These are phyloP conservation scores for Urtica urens DNA, from an alignment of 306 rosid genomes.

Conservation along the genomic window DNA sequence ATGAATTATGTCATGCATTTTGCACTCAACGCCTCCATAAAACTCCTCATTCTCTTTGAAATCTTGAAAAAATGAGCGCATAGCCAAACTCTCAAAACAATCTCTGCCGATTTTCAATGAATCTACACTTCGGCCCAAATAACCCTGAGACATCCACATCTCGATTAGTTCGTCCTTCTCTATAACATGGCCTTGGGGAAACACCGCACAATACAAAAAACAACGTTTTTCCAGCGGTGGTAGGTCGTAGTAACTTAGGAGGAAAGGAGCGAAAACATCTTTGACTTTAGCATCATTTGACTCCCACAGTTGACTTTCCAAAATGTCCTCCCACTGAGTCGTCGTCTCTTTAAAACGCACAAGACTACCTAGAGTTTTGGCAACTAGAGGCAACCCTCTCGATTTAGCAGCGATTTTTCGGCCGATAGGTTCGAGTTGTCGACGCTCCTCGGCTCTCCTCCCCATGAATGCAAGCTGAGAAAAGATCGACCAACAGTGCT, in stretches of 20 bases:
- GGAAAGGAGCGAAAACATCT: neutral
- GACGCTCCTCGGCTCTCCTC: neutral
- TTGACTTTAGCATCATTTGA: neutral
- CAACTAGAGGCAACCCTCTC: slow-evolving; percentile 3
- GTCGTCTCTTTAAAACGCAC: neutral
- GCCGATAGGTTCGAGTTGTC: neutral
- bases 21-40: neutral
- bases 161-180: neutral
- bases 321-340: slow-evolving; percentile 4
- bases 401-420: neutral
- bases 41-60: neutral
- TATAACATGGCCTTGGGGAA: neutral
- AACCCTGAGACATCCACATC: slow-evolving; percentile 3
- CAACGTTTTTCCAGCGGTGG: neutral
- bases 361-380: slow-evolving; percentile 6
- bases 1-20: slow-evolving; percentile 1
- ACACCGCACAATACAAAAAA: neutral
- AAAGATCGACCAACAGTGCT: slow-evolving; percentile 2
- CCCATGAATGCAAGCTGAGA: neutral
- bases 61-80: neutral
- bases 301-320: neutral
- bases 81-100: neutral
- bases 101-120: neutral
- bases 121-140: neutral
- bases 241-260: neutral